phyloP scores from a whole-genome alignment of 1,284 basidiomycete genomes.

The Irpex sp. region DNA sequence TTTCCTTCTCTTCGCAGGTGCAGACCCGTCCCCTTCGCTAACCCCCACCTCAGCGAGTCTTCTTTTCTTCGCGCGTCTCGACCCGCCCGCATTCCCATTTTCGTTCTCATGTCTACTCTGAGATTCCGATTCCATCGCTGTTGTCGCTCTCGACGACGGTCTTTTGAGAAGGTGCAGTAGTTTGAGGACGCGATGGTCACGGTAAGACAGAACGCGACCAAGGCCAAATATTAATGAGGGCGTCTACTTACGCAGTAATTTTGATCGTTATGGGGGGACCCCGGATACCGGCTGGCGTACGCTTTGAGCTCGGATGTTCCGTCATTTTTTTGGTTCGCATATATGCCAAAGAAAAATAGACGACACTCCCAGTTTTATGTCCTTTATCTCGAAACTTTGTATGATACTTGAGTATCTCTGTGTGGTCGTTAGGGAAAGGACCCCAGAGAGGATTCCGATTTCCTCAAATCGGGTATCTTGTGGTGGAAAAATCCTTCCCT shows the following conservation, averaged over 20 bases:
- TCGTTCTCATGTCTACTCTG: not conserved
- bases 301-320: not conserved
- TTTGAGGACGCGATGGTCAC: not conserved
- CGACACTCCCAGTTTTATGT: too few species aligned
- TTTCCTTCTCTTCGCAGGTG: not conserved
- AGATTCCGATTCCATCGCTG: not conserved
- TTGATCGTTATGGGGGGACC: not conserved
- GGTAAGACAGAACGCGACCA: not conserved
- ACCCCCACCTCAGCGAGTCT: not conserved
- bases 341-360: too few species aligned
- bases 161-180: not conserved
- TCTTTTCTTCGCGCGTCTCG: not conserved
- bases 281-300: not conserved
- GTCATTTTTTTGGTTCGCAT: too few species aligned
- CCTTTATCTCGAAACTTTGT: too few species aligned
- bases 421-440: not conserved
- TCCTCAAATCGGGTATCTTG: too few species aligned
- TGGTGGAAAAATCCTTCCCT: too few species aligned
- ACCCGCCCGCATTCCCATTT: not conserved
- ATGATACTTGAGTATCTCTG: too few species aligned
- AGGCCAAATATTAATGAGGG: not conserved
- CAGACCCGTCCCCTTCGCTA: too few species aligned
- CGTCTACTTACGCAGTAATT: not conserved
- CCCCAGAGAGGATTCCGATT: not conserved
- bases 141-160: not conserved